A percentile compares a stretch with the other conserved stretches of the same genome.
Evolutionary conservation across 2,329 filamentous ascomycete species (phyloP).

Genomic region (Ophiostoma triangulosporum): DNA sequence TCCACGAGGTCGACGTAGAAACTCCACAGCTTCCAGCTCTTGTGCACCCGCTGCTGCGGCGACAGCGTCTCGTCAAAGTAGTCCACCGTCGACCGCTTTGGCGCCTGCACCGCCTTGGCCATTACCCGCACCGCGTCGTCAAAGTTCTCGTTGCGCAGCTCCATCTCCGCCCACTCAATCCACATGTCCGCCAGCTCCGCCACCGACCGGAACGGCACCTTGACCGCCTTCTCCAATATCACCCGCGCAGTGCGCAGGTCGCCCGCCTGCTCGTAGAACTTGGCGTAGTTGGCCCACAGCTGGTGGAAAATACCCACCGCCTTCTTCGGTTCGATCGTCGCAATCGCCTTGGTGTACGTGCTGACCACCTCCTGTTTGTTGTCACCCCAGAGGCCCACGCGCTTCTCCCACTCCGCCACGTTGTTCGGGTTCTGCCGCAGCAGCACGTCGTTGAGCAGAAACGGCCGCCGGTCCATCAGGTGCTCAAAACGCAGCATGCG

Average conservation of each 20-base stretch:
- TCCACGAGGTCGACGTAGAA: conserved; percentile 98
- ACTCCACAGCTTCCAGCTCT: conserved; percentile 99
- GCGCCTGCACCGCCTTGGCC: conserved; percentile 93
- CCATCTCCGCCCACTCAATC: conserved; percentile 99
- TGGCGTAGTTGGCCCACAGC: conserved; percentile 92
- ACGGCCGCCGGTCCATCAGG: conserved; percentile 90
- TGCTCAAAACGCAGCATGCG: conserved; percentile 97
- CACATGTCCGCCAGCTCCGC: conserved; percentile 93
- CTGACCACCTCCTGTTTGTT: conserved; percentile 85
- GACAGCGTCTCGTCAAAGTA: conserved; percentile 94
- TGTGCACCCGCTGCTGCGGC: conserved; percentile 92
- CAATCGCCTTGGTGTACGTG: conserved; percentile 89
- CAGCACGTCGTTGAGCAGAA: conserved; percentile 90
- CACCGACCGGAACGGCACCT: conserved; percentile 97
- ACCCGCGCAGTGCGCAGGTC: conserved; percentile 75
- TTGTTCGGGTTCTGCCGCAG: conserved; percentile 93
- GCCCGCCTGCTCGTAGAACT: conserved; percentile 83
- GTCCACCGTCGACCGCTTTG: conserved; percentile 94
- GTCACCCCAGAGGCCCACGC: conserved; percentile 87
- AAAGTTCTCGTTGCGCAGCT: conserved; percentile 89
- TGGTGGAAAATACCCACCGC: conserved; percentile 88
- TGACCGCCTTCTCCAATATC: conserved; percentile 96
- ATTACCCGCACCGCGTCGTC: conserved; percentile 90
- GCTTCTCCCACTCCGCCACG: conserved; percentile 92
- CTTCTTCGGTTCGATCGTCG: conserved; percentile 85